These are phyloP conservation scores for Nothopassalora personata DNA, from an alignment of 2,329 filamentous ascomycete genomes.

Conservation along the genomic window DNA sequence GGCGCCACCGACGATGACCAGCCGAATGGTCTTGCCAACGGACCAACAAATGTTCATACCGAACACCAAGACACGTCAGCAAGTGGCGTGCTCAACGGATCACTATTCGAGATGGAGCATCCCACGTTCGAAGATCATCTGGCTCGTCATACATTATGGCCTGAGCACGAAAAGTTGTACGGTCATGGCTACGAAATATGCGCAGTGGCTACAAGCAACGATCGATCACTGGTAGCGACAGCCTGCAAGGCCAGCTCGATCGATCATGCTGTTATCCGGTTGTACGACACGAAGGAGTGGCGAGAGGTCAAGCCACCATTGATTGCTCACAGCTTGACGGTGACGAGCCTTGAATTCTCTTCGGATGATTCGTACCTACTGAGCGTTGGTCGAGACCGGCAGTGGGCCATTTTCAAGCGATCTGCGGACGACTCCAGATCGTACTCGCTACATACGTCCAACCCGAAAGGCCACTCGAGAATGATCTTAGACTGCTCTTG, in stretches of 20 bases:
- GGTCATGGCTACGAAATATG: conserved; percentile 97
- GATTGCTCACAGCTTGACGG: conserved; percentile 78
- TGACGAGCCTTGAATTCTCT: conserved; percentile 77
- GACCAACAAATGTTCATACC: conserved; percentile 36
- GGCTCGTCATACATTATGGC: conserved; percentile 87
- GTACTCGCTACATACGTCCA: conserved; percentile 59
- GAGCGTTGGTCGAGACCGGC: conserved; percentile 84
- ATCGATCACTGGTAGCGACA: conserved; percentile 73
- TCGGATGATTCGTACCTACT: conserved; percentile 67
- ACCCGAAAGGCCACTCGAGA: conserved; percentile 79
- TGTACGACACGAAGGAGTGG: conserved; percentile 86
- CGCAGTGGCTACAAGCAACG: conserved; percentile 70
- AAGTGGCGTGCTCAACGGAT: conserved; percentile 50
- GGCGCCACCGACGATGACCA: conserved; percentile 41
- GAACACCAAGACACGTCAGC: conserved; percentile 53
- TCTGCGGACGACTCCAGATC: conserved; percentile 32
- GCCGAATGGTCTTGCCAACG: conserved; percentile 18
- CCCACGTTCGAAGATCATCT: conserved; percentile 88
- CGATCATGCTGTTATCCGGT: conserved; percentile 87
- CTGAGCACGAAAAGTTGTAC: conserved; percentile 93
- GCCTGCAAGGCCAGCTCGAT: conserved; percentile 88
- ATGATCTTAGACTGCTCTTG: conserved; percentile 91
- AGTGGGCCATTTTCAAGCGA: conserved; percentile 77
- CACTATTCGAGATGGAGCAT: conserved; percentile 60
- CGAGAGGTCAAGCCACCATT: conserved; percentile 79